Evolutionary conservation across 2,329 filamentous ascomycete genomes (phyloP), one percentile per base, ranked within the genome.

Genomic region (Metarhizium anisopliae): DNA sequence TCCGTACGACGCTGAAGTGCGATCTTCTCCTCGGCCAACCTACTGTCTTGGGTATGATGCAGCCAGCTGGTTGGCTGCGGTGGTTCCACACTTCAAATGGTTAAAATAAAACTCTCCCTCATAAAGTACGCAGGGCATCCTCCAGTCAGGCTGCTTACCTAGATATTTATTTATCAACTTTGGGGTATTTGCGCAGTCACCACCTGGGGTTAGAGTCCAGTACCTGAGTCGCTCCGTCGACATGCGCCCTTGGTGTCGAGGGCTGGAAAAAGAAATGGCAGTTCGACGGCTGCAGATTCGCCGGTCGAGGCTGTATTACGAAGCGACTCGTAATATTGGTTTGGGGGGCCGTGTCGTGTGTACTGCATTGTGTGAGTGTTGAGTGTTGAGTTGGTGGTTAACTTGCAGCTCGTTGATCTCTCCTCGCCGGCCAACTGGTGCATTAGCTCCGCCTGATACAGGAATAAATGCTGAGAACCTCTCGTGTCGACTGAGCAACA

Each of bases 231-330:
- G 7, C 32, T 35, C 32, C 32, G 32, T 35, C 32, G 10, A 35
- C 32, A 20, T 35, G 6, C 51, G 54, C 54, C 54, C 54, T 56
- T 20, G 36, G 20, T 18, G 20, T 50, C 54, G 51, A 50, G 51
- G 36, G 54, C 18, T 45, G 50, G 32, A 43, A 52, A 50, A 52
- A 49, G 35, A n/a, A 52, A 35, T 13, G 1, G 13, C 13, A 7
- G 38, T 5, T 40, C 5, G 38, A 10, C 43, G 35, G 20, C 35
- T 50, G 51, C 29, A 42, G n/a, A 53, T 36, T 56, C 54, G 52
- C 43, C 35, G 52, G 45, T 56, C 50, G 53, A 53, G 47, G 25
- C 42, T 50, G 54, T 43, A 56, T 56, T 43, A 53, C 43, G 32
- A 16, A 20, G 29, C 35, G 29, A 56, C 51, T 50, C 43, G 36